Percentiles rank a stretch among this genome's conserved stretches.
phyloP scores from a whole-genome alignment of 2,329 filamentous ascomycete genomes.

The Claviceps capensis region DNA sequence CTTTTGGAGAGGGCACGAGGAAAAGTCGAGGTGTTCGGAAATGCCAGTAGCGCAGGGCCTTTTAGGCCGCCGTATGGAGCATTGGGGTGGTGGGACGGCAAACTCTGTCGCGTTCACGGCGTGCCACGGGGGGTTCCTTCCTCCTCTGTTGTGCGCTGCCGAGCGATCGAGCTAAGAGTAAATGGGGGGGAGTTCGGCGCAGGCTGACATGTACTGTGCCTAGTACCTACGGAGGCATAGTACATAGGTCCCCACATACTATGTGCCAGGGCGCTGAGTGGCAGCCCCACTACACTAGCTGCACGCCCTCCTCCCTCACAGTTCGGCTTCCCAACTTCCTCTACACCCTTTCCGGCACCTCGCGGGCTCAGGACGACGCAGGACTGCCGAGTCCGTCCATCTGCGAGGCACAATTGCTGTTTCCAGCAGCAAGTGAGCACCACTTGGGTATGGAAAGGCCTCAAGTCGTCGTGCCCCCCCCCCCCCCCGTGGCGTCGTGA shows the following conservation, averaged over 20 bases:
- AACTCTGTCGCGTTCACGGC: no score
- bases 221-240: neutral
- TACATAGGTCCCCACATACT: neutral
- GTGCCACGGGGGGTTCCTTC: no score
- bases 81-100: no score
- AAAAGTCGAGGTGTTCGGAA: no score
- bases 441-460: neutral
- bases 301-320: neutral
- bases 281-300: neutral
- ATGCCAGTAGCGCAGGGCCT: no score
- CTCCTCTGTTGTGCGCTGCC: no score
- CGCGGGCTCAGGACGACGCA: neutral
- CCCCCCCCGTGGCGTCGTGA: neutral
- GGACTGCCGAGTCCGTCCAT: slow-evolving; percentile 2
- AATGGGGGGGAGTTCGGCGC: no score
- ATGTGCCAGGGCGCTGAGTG: no score
- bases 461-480: neutral
- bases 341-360: slow-evolving; percentile 6
- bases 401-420: neutral
- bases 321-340: neutral
- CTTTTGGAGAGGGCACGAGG: no score
- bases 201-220: no score
- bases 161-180: no score
- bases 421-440: neutral
- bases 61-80: no score